A percentile compares a stretch with the other conserved stretches of the same genome.
phyloP scores from a whole-genome alignment of 1,284 basidiomycete species.

The Prillingera fragicola region DNA sequence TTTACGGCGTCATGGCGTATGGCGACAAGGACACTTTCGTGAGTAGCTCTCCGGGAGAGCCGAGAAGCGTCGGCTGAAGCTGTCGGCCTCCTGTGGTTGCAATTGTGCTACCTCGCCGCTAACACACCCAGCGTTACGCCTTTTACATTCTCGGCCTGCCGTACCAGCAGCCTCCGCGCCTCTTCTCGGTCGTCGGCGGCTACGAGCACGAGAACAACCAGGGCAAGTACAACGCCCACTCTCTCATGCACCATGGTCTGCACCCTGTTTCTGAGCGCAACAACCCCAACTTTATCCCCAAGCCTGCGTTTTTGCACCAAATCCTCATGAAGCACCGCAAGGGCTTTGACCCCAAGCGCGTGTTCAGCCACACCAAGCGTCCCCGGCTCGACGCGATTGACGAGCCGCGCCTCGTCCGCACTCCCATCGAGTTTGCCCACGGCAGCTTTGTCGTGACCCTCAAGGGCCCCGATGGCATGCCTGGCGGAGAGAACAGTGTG shows the following conservation, averaged over 20 bases:
- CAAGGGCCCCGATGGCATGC: slow-evolving; percentile 42
- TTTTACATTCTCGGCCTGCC: slow-evolving; percentile 49
- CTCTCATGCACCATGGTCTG: slow-evolving; percentile 42
- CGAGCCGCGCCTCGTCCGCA: slow-evolving; percentile 40
- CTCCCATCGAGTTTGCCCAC: slow-evolving; percentile 43
- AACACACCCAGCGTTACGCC: slow-evolving; percentile 40
- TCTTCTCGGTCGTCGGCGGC: slow-evolving; percentile 43
- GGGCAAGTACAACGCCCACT: slow-evolving; percentile 17
- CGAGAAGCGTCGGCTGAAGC: background rate
- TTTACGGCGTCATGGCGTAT: slow-evolving; percentile 48
- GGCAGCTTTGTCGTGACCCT: slow-evolving; percentile 41
- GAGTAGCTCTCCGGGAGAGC: slow-evolving; percentile 8
- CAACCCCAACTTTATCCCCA: slow-evolving; percentile 39
- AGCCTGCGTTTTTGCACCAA: slow-evolving; percentile 49
- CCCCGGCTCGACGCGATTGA: slow-evolving; percentile 39
- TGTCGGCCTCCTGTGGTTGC: too few relatives aligned
- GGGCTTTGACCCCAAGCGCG: slow-evolving; percentile 39
- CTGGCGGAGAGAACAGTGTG: slow-evolving; percentile 28
- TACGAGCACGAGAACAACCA: slow-evolving; percentile 35
- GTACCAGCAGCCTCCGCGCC: slow-evolving; percentile 47
- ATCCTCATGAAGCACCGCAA: slow-evolving; percentile 49
- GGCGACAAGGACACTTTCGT: slow-evolving; percentile 49
- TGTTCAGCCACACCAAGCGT: slow-evolving; percentile 40
- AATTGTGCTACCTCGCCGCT: background rate
- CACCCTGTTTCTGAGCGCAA: slow-evolving; percentile 39